A percentile compares a stretch with the other conserved stretches of the same genome.
Conservation (phyloP, 306 rosid species). For the Quercus rubra region DNA sequence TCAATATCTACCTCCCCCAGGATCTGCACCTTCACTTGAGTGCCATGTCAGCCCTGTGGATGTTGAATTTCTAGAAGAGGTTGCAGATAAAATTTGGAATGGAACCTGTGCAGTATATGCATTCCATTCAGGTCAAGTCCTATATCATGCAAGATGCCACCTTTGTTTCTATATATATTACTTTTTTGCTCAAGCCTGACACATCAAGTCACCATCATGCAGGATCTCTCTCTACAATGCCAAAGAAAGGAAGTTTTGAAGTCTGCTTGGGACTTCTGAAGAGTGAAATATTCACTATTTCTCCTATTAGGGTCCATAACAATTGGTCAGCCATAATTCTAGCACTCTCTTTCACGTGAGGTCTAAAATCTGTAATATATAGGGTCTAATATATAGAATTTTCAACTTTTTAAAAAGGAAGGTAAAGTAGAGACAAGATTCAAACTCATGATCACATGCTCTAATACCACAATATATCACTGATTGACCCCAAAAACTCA, state of each 20-base stretch:
- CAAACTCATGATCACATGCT: too few relatives aligned
- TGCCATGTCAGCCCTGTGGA: constrained; percentile 46
- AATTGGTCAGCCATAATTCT: neutral
- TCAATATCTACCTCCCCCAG: neutral
- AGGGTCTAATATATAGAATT: too few relatives aligned
- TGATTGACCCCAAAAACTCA: too few relatives aligned
- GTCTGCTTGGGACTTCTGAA: constrained; percentile 44
- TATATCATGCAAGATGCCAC: neutral
- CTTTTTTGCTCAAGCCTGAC: constrained; percentile 6
- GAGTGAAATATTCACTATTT: constrained; percentile 55
- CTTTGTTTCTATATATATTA: neutral
- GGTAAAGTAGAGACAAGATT: too few relatives aligned
- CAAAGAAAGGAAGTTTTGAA: constrained; percentile 39
- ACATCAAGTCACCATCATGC: constrained; percentile 3
- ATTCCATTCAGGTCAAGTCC: constrained; percentile 46
- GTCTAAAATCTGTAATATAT: too few relatives aligned
- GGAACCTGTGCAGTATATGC: constrained; percentile 55
- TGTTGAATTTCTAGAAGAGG: constrained; percentile 55
- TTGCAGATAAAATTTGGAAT: constrained; percentile 55
- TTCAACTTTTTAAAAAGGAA: too few relatives aligned
- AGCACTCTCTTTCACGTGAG: too few relatives aligned
- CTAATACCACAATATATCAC: too few relatives aligned
- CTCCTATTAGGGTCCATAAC: constrained; percentile 49
- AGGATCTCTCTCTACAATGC: constrained; percentile 50
- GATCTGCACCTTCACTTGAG: constrained; percentile 25